A percentile compares a stretch with the other conserved stretches of the same genome.
Conservation (phyloP, 129 eudicot genomes). For the Smallanthus sonchifolius region DNA sequence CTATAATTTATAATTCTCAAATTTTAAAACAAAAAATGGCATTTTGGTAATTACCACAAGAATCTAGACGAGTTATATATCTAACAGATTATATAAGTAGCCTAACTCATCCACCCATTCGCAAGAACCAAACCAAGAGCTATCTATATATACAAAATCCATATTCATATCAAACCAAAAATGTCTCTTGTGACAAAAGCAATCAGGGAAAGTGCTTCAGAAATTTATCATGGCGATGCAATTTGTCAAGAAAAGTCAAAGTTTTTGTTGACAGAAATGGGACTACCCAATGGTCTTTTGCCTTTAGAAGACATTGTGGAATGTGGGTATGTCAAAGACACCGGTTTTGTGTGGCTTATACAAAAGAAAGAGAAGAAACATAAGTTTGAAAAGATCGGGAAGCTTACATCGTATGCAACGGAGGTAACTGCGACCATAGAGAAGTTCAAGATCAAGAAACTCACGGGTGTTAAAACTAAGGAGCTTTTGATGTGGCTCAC, state of each 20-base stretch:
- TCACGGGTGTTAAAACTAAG: constrained; percentile 71
- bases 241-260: constrained; percentile 48
- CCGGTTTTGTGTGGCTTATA: constrained; percentile 80
- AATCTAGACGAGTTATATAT: neutral
- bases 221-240: constrained; percentile 66
- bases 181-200: constrained; percentile 68
- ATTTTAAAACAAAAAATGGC: neutral
- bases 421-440: constrained; percentile 62
- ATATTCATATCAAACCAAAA: constrained; percentile 9
- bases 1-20: neutral
- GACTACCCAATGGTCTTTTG: constrained; percentile 69
- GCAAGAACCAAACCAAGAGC: constrained; percentile 5
- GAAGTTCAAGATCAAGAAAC: constrained; percentile 58
- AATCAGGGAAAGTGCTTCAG: constrained; percentile 58
- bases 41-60: constrained; percentile 8
- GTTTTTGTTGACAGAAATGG: constrained; percentile 55
- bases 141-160: neutral
- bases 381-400: constrained; percentile 59
- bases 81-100: constrained; percentile 18
- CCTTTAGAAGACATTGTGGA: constrained; percentile 64
- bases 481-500: constrained; percentile 72
- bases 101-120: constrained; percentile 7
- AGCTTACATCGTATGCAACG: constrained; percentile 43
- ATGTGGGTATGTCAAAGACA: constrained; percentile 61
- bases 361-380: constrained; percentile 64